Evolutionary conservation across 495 filamentous ascomycete genomes (phyloP), one percentile per base, ranked within the genome.

Genomic region (Penicillium salamii): DNA sequence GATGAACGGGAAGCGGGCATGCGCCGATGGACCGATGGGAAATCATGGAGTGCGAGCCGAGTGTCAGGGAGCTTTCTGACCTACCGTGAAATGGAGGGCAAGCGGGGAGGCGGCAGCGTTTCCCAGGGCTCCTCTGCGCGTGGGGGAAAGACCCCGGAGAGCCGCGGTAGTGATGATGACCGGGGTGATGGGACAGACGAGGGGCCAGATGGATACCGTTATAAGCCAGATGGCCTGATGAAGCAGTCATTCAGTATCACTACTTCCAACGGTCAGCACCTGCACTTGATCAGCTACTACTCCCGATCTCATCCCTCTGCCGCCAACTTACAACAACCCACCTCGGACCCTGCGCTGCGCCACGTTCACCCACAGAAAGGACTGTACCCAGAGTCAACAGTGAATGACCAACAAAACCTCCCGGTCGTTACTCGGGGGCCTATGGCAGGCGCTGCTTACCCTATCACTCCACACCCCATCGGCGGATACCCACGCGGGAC

Each of bases 231-330:
- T 58, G 93, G 93, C 0, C 74, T 98, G 29, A 96, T 96, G 91
- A 98, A 98, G 76, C 93, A 98, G 68, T 97, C 93, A 0, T 98
- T 97, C 78, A 97, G 92, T 74, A 97, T 98, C 64, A 96, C 92
- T 3, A 97, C 92, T 2, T 86, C 87, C 7, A 80, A 77, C 17
- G 87, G 88, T 23, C 90, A 97, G 52, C 95, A 97, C 58, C 80
- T 98, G 5, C 93, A 98, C 65, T 76, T 98, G 32, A 98, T 98
- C 65, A 96, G 91, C 58, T 98, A 98, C 66, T 97, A 90, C 63
- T 81, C 89, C n/a, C 78, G 92, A 42, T 83, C 86, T 23, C 78
- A 85, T 56, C 78, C 86, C 1, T 78, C 80, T 19, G 78, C 82
- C 5, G 76, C 77, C 35, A 82, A 83, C 26, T 72, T 97, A 4